Conservation (phyloP, 2,329 filamentous ascomycete species). For the Ophiostoma himal-ulmi region DNA sequence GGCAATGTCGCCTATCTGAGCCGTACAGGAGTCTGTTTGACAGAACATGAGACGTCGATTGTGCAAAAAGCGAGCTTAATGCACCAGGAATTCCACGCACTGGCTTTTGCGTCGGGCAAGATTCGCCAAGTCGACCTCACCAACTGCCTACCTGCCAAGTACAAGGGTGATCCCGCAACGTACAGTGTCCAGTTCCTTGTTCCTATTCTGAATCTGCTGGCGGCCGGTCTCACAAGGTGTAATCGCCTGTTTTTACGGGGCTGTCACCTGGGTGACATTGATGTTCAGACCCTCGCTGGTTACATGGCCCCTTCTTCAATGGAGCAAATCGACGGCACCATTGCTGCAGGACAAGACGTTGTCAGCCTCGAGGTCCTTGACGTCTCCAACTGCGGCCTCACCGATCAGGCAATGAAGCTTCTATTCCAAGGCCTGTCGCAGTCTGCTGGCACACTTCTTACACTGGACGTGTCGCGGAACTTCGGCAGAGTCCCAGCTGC, state of each 20-base stretch:
- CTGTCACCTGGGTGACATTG: constrained; percentile 42
- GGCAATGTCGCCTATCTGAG: constrained; percentile 48
- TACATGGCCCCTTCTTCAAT: constrained; percentile 19
- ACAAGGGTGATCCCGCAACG: constrained; percentile 9
- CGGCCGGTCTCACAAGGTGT: constrained; percentile 42
- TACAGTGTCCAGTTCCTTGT: constrained; percentile 31
- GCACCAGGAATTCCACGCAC: constrained; percentile 51
- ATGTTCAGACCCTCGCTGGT: constrained; percentile 42
- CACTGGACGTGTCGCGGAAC: constrained; percentile 50
- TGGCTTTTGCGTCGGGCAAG: constrained; percentile 51
- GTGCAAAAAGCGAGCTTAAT: constrained; percentile 47
- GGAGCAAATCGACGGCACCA: constrained; percentile 12
- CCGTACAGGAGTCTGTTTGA: constrained; percentile 45
- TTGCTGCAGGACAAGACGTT: constrained; percentile 18
- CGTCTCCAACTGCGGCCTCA: constrained; percentile 47
- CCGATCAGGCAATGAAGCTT: constrained; percentile 43
- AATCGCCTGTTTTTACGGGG: constrained; percentile 48
- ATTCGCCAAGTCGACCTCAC: constrained; percentile 50
- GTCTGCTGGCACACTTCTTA: constrained; percentile 36
- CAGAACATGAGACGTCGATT: constrained; percentile 44
- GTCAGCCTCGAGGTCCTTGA: constrained; percentile 45
- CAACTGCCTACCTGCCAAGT: constrained; percentile 33
- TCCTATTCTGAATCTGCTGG: constrained; percentile 44
- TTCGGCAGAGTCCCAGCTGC: constrained; percentile 46
- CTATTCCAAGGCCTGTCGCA: constrained; percentile 44